These are phyloP conservation scores for Fusarium continuum DNA, from an alignment of 2,329 filamentous ascomycete species.

Conservation along the genomic window DNA sequence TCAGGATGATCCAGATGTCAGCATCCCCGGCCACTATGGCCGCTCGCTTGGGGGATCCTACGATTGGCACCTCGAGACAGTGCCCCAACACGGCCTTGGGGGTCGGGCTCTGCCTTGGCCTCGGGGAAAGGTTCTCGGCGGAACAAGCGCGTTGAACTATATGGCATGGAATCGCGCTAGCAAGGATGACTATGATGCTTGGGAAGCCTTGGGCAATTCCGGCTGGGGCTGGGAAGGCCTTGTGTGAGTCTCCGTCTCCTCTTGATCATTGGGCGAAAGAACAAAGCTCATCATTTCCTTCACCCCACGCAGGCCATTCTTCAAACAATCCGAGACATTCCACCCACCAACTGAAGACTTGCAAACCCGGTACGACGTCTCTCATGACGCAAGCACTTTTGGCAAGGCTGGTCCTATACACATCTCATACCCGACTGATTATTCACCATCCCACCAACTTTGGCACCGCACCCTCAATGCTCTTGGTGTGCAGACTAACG, in stretches of 20 bases:
- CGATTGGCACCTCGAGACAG: constrained; percentile 56
- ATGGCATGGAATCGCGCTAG: constrained; percentile 63
- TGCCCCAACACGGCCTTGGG: constrained; percentile 49
- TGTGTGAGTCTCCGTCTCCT: constrained; percentile 43
- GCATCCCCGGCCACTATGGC: constrained; percentile 51
- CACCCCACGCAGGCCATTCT: constrained; percentile 53
- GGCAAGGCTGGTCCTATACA: constrained; percentile 59
- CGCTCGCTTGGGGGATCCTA: constrained; percentile 48
- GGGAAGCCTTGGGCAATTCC: constrained; percentile 64
- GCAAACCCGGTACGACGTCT: constrained; percentile 48
- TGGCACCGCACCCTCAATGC: constrained; percentile 59
- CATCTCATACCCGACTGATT: constrained; percentile 55
- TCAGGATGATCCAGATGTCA: constrained; percentile 46
- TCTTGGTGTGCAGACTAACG: constrained; percentile 52
- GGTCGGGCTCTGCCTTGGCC: constrained; percentile 54
- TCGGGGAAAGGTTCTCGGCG: constrained; percentile 65
- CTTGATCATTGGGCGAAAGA: background rate
- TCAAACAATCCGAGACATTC: constrained; percentile 60
- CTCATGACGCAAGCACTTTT: constrained; percentile 52
- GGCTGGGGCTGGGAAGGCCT: constrained; percentile 65
- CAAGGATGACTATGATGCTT: constrained; percentile 62
- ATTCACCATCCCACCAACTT: constrained; percentile 52
- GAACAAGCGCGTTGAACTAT: constrained; percentile 68
- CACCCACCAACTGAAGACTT: constrained; percentile 51
- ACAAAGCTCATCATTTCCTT: constrained; percentile 2